Evolutionary conservation across 2,329 filamentous ascomycete genomes (phyloP).

Genomic region (Epichloe sylvatica): DNA sequence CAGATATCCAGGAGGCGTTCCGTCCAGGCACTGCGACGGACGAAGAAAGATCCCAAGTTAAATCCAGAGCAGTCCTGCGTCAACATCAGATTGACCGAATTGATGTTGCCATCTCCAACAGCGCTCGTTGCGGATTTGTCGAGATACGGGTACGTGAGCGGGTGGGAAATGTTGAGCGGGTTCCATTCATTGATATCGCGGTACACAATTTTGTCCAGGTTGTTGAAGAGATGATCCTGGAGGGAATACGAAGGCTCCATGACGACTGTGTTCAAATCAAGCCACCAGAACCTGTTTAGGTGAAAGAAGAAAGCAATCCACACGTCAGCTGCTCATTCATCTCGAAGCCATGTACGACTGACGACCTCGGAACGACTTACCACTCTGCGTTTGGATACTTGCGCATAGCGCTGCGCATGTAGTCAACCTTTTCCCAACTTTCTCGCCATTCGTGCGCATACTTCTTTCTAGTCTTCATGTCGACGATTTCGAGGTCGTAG

Average conservation of each 20-base stretch:
- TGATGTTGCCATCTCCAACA: conserved; percentile 59
- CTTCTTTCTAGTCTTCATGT: conserved; percentile 97
- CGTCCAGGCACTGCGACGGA: conserved; percentile 74
- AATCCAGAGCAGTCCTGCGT: conserved; percentile 93
- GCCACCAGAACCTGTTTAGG: conserved; percentile 91
- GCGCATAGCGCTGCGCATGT: conserved; percentile 71
- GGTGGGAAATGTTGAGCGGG: conserved; percentile 84
- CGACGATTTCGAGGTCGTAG: conserved; percentile 89
- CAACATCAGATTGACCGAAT: conserved; percentile 76
- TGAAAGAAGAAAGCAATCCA: background rate
- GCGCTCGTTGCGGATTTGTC: conserved; percentile 59
- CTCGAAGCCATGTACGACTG: no score
- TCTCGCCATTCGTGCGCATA: conserved; percentile 99
- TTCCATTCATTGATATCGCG: conserved; percentile 96
- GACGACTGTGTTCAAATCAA: conserved; percentile 92
- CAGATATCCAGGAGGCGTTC: conserved; percentile 86
- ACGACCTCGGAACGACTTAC: conserved; percentile 36
- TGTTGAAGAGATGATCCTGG: conserved; percentile 78
- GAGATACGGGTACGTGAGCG: conserved; percentile 58
- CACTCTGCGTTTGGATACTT: conserved; percentile 96
- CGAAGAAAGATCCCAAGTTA: conserved; percentile 91
- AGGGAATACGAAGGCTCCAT: conserved; percentile 92
- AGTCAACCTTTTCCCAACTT: conserved; percentile 98
- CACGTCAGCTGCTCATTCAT: no score
- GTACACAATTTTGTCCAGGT: conserved; percentile 61